Evolutionary conservation across 495 filamentous ascomycete species (phyloP), one percentile per base, ranked within the genome.

Genomic region (Penicillium simplicissimum): DNA sequence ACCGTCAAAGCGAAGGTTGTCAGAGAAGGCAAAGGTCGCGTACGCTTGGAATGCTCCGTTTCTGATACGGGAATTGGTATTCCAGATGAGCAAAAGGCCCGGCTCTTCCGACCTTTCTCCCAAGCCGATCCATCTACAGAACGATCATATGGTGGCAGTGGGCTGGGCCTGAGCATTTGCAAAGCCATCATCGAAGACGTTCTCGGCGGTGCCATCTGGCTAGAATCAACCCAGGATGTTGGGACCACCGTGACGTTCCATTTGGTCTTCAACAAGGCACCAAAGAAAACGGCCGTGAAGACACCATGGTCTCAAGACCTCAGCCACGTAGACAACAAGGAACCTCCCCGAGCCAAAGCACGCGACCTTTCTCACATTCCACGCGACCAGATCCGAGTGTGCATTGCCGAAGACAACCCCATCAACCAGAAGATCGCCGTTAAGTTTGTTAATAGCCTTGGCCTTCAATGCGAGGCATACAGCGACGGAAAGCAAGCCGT

Each of bases 121-220:
- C 93, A 97, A 73, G 92, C 92, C 3, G 93, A 97, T 74, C 87
- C 85, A 49, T 92, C 90, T 51, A 95, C 91, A 1, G 91, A 92
- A 48, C 79, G 93, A 37, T 93, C 90, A 59, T 96, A 95, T 62
- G 93, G 93, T 53, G 93, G 93, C 40, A 96, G 91, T 70, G 93
- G 93, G 21, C 87, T 97, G 8, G 93, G 93, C 2, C 78, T 97
- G 45, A 93, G 90, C 67, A 97, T 97, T 63, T 97, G 93, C 83
- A 97, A 96, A 73, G 93, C 94, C 1, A 86, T 97, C 53, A 92
- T 97, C 59, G 90, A 96, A 75, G 92, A 91, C 55, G 94, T 96
- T 65, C 89, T 97, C 78, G 85, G 88, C 15, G 93, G 93, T 17
- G 87, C 80, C 31, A 95, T 97, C 62, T 87, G 85, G 76, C 82